Conservation (phyloP, 129 eudicot species). For the Solidago caesia region DNA sequence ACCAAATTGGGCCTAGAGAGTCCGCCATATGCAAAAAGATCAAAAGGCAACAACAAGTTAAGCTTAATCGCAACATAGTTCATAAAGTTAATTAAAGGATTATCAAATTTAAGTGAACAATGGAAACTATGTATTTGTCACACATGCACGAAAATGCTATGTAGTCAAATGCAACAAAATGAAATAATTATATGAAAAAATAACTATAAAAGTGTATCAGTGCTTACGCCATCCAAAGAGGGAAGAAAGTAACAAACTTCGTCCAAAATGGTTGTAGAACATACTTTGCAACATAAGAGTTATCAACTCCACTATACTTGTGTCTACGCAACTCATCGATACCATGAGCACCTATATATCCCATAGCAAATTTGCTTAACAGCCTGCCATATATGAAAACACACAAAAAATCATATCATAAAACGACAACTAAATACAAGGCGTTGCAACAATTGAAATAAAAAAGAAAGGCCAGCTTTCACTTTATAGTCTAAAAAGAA, state of each 20-base stretch:
- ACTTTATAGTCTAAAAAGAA: too few relatives aligned
- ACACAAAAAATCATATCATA: background rate
- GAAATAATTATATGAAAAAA: background rate
- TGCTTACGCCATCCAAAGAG: constrained; percentile 21
- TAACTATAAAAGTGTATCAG: background rate
- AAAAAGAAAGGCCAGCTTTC: too few relatives aligned
- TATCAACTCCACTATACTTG: constrained; percentile 15
- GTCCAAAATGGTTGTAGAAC: constrained; percentile 18
- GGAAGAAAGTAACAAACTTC: constrained; percentile 18
- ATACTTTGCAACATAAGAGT: constrained; percentile 13
- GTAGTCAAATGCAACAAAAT: background rate
- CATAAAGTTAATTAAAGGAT: background rate
- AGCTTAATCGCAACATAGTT: background rate
- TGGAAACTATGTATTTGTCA: background rate
- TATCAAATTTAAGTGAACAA: background rate
- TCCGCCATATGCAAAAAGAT: constrained; percentile 8
- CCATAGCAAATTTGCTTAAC: background rate
- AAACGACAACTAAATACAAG: background rate
- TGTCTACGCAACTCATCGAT: constrained; percentile 15
- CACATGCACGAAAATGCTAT: background rate
- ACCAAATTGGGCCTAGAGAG: constrained; percentile 19
- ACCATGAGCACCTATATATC: constrained; percentile 12
- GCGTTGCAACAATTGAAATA: background rate
- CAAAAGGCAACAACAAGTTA: constrained; percentile 1
- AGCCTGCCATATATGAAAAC: background rate